Evolutionary conservation across 345 rosid genomes (phyloP), one percentile per base, ranked within the genome.

Genomic region (Passiflora organensis): DNA sequence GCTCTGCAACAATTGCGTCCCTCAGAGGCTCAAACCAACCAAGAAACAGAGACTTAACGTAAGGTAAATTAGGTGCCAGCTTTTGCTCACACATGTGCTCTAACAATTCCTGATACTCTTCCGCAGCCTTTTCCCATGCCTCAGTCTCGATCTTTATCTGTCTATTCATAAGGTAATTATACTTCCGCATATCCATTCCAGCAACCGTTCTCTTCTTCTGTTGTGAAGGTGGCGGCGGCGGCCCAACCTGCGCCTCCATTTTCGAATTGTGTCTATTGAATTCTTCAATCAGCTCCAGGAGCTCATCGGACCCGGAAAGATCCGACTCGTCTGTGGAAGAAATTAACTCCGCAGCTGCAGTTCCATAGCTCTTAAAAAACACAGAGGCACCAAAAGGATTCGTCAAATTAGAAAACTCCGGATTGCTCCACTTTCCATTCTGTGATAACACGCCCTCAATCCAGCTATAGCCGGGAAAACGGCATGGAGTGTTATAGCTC

Each of bases 21-120:
- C 81, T 77, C 59, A 93, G 32, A 55, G 97, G 99, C 78, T 89
- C 96, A 36, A 93, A 93, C 99, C 99, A 93, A 11, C 95, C 97
- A 1, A 89, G 86, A 67, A 93, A 86, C 59, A 89, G 62, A 13
- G 97, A 76, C 78, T 93, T 93, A 15, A 89, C 63, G 57, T 78
- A 86, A 56, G 99, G 99, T 66, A 93, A 69, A 68, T 84, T 93
- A 0, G 99, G 99, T 18, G 99, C 97, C 37, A 93, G 86, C 76
- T 89, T 89, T 66, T 93, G 91, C 81, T 83, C 81, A 42, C 99
- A 93, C 95, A 93, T 93, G 58, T 89, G 95, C 38, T 32, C 41
- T n/a, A 93, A 67, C 62, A 86, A 66, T 68, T 93, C 97, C 51
- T 77, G 79, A 47, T 88, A 93, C 75, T 93, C 99, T 69, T 68